phyloP scores from a whole-genome alignment of 139 green algal species.

The Gonium pectorale region DNA sequence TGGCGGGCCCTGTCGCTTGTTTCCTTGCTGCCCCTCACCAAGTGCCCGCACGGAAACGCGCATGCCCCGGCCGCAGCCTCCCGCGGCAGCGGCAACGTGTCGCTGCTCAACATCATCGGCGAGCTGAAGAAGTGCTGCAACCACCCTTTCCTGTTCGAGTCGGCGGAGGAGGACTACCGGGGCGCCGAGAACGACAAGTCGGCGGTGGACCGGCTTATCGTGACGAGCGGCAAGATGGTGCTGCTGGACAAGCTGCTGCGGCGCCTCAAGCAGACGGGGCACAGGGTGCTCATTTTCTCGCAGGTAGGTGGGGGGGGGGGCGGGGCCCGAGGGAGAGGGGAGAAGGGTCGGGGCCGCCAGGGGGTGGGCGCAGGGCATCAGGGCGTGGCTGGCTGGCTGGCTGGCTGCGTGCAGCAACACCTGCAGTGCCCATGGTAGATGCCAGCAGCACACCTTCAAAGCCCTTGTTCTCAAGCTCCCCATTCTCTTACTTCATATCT shows the following conservation, averaged over 20 bases:
- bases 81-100: conserved; percentile 66
- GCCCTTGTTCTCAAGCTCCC: too few species aligned
- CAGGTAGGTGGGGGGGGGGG: conserved; percentile 26
- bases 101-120: conserved; percentile 91
- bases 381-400: too few species aligned
- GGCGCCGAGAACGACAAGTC: conserved; percentile 59
- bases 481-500: too few species aligned
- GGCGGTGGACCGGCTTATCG: conserved; percentile 72
- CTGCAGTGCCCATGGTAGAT: too few species aligned
- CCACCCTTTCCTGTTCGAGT: conserved; percentile 86
- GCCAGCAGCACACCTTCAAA: too few species aligned
- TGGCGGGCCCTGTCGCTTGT: too few species aligned
- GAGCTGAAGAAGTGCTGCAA: conserved; percentile 98
- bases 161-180: conserved; percentile 74
- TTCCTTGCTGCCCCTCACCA: background rate
- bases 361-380: too few species aligned
- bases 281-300: conserved; percentile 93
- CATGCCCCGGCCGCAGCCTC: conserved; percentile 1
- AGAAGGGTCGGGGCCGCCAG: background rate
- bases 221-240: conserved; percentile 88
- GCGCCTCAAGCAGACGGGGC: conserved; percentile 86
- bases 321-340: background rate
- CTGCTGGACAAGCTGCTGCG: conserved; percentile 96
- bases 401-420: too few species aligned
- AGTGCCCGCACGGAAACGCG: too few species aligned